phyloP scores from a whole-genome alignment of 1,284 basidiomycete species.

The Puccinia novopanici region DNA sequence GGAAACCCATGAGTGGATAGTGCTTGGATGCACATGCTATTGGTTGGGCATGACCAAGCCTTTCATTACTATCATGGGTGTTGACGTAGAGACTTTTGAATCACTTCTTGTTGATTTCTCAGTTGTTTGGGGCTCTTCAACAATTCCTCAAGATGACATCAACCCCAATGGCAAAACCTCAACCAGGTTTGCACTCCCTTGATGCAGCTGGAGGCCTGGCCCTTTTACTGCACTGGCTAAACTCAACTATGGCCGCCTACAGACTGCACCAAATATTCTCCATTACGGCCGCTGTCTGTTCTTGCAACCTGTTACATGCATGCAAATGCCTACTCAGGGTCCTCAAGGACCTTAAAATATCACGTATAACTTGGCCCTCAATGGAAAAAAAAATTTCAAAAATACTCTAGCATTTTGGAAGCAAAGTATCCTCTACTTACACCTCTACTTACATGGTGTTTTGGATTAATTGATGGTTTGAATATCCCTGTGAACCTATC shows the following conservation, averaged over 20 bases:
- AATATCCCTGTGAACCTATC: neutral
- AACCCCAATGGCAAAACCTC: neutral
- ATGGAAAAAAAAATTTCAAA: neutral
- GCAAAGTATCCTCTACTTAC: neutral
- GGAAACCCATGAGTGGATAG: neutral
- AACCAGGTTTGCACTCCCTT: neutral
- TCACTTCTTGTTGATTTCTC: too few species aligned
- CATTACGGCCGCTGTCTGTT: neutral
- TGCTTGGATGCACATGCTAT: too few species aligned
- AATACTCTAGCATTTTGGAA: neutral
- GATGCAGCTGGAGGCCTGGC: neutral
- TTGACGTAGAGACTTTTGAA: neutral
- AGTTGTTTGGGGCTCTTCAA: neutral
- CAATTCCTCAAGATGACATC: neutral
- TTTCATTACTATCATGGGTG: neutral
- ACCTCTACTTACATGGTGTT: too few species aligned
- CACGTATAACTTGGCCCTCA: neutral
- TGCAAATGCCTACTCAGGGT: neutral
- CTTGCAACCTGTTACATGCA: neutral
- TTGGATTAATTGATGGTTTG: conserved; percentile 15
- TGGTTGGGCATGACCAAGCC: neutral
- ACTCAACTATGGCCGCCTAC: neutral
- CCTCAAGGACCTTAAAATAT: neutral
- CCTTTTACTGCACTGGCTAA: neutral
- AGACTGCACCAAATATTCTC: neutral